Percentiles rank a stretch among this genome's conserved stretches.
Conservation (phyloP, 805 yeast genomes). For the Debaryomyces hansenii region DNA sequence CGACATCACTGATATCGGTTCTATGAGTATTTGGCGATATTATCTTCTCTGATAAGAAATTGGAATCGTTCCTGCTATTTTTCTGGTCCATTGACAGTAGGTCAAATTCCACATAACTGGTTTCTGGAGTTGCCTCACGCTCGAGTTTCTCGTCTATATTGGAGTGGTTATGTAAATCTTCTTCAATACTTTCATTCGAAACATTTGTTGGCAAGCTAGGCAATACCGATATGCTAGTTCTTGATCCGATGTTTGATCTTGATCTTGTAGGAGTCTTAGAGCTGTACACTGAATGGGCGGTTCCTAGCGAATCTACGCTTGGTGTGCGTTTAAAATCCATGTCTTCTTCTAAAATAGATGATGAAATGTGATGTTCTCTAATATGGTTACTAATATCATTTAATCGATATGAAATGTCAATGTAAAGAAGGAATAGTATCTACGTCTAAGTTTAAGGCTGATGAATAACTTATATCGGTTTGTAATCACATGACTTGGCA, state of each 20-base stretch:
- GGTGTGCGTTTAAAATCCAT: neutral
- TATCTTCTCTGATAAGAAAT: constrained; percentile 5
- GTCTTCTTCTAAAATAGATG: neutral
- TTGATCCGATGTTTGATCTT: constrained; percentile 11
- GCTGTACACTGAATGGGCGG: constrained; percentile 1
- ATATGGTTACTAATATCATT: neutral
- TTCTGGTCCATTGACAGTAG: constrained; percentile 11
- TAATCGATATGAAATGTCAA: too few species aligned
- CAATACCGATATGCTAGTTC: constrained; percentile 18
- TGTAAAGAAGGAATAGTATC: too few species aligned
- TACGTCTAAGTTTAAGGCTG: too few species aligned
- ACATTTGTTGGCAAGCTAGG: constrained; percentile 21
- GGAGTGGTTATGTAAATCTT: neutral
- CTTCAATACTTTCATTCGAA: neutral
- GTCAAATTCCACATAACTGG: constrained; percentile 30
- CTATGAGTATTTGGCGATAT: neutral
- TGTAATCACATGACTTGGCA: too few species aligned
- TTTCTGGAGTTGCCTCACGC: constrained; percentile 8
- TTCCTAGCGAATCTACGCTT: neutral
- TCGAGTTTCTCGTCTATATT: neutral
- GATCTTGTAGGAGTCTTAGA: neutral
- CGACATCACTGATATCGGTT: neutral
- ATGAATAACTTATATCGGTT: too few species aligned
- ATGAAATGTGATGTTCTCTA: neutral
- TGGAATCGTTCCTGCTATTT: constrained; percentile 1